phyloP scores from a whole-genome alignment of 225 moss, liverwort and hornwort species.

The Anthoceros angustus region DNA sequence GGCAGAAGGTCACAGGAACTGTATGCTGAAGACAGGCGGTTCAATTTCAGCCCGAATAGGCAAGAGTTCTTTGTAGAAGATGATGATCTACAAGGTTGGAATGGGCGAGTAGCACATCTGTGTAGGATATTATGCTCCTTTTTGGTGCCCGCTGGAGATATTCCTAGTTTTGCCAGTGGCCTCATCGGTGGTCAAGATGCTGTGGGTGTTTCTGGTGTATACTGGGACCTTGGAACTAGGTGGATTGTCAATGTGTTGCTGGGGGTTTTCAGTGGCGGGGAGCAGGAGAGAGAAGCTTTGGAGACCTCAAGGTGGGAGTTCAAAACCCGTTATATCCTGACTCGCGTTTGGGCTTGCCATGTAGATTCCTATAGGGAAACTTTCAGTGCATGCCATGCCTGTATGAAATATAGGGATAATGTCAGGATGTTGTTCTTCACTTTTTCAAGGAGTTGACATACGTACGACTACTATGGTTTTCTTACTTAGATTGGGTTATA shows the following conservation, averaged over 20 bases:
- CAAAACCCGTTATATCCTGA: background rate
- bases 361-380: too few species aligned
- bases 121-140: slow-evolving; percentile 58
- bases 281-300: slow-evolving; percentile 18
- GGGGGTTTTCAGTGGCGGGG: slow-evolving; percentile 36
- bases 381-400: background rate
- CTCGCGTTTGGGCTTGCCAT: too few species aligned
- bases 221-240: slow-evolving; percentile 62
- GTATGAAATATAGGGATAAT: background rate
- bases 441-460: background rate
- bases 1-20: slow-evolving; percentile 8
- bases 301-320: slow-evolving; percentile 12
- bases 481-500: background rate
- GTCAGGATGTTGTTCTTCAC: background rate
- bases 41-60: background rate
- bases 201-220: slow-evolving; percentile 33
- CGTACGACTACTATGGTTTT: background rate
- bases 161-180: slow-evolving; percentile 49
- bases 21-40: background rate
- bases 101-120: slow-evolving; percentile 63
- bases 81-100: slow-evolving; percentile 56
- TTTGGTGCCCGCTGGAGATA: slow-evolving; percentile 56
- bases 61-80: slow-evolving; percentile 20
- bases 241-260: slow-evolving; percentile 63
- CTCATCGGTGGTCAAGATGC: slow-evolving; percentile 48